Base-by-base conservation (phyloP, 768 basidiomycete species). In the Cubamyces sp. region DNA sequence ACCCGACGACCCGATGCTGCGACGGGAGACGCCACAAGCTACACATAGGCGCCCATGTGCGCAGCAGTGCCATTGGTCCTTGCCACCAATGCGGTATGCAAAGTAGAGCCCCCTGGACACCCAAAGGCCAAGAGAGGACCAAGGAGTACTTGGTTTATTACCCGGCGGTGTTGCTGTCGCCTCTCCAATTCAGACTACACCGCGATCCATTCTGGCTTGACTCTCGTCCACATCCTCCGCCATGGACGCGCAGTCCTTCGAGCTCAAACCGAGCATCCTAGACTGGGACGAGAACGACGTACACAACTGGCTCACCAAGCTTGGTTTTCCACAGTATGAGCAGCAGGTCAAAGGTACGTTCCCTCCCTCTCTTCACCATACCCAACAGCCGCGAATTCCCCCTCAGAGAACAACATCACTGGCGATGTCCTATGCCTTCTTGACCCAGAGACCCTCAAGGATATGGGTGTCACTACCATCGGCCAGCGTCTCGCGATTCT, bases 401-500 rank as follows among this genome's bases (percentile, higher is more conserved):
- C 54, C 39, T 43, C 71, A 96, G 96, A 95, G 72, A 91, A 99
- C 74, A 90, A 86, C 64, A 92, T 99, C 66, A 89, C 90, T 18
- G 97, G 97, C 57, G 95, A 98, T 65, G 86, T 93, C 1, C 83
- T 99, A 7, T 87, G 90, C 64, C 78, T 91, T 68, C 82, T 98
- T 50, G 91, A 94, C 72, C 82, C 87, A n/a, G 91, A 95, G 23
- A 76, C 85, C 1, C 84, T 99, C 66, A 92, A 91, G 74, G 87
- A 91, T 45, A 78, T 98, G 58, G 97, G 97, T 8, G 84, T 99
- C 45, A 72, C 84, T n/a, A 92, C 91, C 39, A 85, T 98, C 65
- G 97, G 97, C 21, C 96, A 98, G 75, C 82, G 97, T 57, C 77
- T 99, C 39, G 81, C 91, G 46, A 94, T 98, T 65, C 87, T 98